Evolutionary conservation across 495 filamentous ascomycete genomes (phyloP).

Genomic region (Podospora sp.): DNA sequence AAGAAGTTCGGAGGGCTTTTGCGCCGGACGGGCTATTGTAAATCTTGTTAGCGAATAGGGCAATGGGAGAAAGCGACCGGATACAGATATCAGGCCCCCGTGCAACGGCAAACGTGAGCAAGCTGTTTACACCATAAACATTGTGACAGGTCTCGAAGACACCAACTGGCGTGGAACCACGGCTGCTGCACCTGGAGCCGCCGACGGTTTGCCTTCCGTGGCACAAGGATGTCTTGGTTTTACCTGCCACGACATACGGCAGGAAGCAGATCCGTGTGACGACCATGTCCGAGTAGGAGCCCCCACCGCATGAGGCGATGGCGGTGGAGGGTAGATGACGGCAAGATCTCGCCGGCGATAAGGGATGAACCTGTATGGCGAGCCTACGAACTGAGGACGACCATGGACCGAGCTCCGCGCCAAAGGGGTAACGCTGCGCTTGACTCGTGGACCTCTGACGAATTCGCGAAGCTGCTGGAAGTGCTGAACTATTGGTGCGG

Average conservation of each 20-base stretch:
- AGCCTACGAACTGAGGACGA: not conserved
- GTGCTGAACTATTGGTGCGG: not conserved
- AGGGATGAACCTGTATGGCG: not conserved
- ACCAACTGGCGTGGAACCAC: not conserved
- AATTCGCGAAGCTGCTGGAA: not conserved
- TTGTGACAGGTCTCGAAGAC: not conserved
- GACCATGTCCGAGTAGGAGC: not conserved
- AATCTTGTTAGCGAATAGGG: slow-evolving; percentile 11
- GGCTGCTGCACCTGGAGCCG: not conserved
- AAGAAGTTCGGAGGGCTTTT: not conserved
- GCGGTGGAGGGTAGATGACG: not conserved
- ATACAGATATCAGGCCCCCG: not conserved
- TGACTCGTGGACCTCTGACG: not conserved
- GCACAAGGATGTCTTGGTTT: slow-evolving; percentile 4
- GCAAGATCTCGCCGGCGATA: slow-evolving; percentile 5
- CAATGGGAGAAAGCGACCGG: not conserved
- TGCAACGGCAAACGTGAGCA: not conserved
- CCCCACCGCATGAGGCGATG: slow-evolving; percentile 4
- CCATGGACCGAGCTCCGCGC: not conserved
- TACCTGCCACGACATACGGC: not conserved
- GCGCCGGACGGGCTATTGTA: not conserved
- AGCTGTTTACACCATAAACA: not conserved
- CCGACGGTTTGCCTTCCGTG: not conserved
- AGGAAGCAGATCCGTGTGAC: slow-evolving; percentile 6
- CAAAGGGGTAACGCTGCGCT: not conserved